Base-by-base conservation (phyloP, 306 rosid genomes). In the Sechiopsis laciniata region DNA sequence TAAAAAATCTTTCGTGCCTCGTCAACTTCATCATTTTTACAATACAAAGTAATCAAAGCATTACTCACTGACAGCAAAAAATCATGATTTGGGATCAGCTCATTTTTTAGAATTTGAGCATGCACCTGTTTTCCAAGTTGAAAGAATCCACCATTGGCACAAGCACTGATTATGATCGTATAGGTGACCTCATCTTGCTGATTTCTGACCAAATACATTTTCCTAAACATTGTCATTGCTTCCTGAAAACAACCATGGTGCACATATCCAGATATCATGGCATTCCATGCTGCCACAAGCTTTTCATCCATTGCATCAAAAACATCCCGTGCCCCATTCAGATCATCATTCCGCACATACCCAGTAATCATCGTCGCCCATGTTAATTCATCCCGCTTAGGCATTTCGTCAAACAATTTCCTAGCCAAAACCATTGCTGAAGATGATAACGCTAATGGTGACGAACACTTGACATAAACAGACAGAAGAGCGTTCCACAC, bases 261-360 rank as follows among this genome's bases (percentile, higher is more conserved):
- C 50, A 76, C 69, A 67, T 76, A 76, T 22, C 79, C 79, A 19
- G 79, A 76, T 56, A 76, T 76, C 79, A 76, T 68, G 54, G 79
- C 75, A 68, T 76, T 76, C 75, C 79, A 76, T 68, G 75, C 52
- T n/a, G 61, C 51, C n/a, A n/a, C 74, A 17, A 45, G 46, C 56
- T 68, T 76, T 76, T 68, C 74, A 66, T 50, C 19, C 74, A 68
- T 67, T 63, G 68, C 19, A 42, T 76, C 70, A 9, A 76, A 64
- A 55, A 76, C 37, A 16, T 68, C 37, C 9, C 79, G 59, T 4
- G 68, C 79, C 13, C 29, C 79, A 42, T 55, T 70, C 1, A 76
- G 59, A 22, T 76, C 48, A 55, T 56, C 32, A 45, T 14, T 68
- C 20, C 57, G 59, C n/a, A 76, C 60, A 57, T 67, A 76, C 46